phyloP scores from a whole-genome alignment of 2,329 filamentous ascomycete species.

The Aspergillus spinulosporus region DNA sequence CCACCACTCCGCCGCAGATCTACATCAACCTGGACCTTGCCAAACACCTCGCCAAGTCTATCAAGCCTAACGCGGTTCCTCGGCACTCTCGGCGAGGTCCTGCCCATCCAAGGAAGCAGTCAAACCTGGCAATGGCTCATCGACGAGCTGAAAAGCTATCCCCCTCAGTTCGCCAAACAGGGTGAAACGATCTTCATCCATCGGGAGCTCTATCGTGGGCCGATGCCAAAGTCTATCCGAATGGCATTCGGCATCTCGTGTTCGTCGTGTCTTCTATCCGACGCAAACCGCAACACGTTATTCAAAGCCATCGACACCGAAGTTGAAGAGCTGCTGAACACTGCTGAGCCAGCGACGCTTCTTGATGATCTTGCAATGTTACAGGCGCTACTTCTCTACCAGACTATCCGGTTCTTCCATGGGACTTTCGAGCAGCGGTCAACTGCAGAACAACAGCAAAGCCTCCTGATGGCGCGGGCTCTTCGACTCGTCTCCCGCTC shows the following conservation, averaged over 20 bases:
- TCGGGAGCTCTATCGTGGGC: not conserved
- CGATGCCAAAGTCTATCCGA: constrained; percentile 3
- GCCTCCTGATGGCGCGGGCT: not conserved
- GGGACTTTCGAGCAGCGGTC: not conserved
- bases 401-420: constrained; percentile 7
- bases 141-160: constrained; percentile 1
- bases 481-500: constrained; percentile 1
- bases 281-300: not conserved
- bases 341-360: not conserved
- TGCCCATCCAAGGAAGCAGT: constrained; percentile 5
- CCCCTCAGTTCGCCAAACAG: not conserved
- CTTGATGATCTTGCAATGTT: not conserved
- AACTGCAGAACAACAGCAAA: constrained; percentile 2
- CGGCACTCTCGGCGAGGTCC: constrained; percentile 5
- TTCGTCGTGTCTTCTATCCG: not conserved
- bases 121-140: constrained; percentile 8
- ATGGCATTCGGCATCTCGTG: constrained; percentile 2
- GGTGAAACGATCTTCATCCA: constrained; percentile 9
- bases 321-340: not conserved
- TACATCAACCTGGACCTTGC: not conserved
- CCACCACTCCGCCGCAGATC: not conserved
- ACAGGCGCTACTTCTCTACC: constrained; percentile 6
- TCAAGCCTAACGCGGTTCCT: not conserved
- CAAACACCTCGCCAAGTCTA: not conserved
- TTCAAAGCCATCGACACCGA: constrained; percentile 6